phyloP scores from a whole-genome alignment of 331 rosid genomes.

The Acacia pycnantha region DNA sequence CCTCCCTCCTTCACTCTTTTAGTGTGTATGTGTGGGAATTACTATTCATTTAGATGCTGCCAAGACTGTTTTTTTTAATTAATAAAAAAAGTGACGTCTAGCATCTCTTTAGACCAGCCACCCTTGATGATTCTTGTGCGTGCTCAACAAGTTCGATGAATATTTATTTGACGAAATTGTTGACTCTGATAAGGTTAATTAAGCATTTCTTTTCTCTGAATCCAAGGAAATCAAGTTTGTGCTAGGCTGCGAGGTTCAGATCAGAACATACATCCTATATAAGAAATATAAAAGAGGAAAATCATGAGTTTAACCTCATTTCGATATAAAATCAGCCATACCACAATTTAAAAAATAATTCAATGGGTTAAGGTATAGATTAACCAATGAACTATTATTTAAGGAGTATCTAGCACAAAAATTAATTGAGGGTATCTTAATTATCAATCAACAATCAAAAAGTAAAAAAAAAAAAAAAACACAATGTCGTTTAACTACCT shows the following conservation, averaged over 20 bases:
- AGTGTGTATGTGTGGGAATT: not conserved
- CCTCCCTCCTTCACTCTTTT: slow-evolving; percentile 3
- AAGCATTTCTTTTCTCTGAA: not conserved
- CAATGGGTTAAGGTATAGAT: no score
- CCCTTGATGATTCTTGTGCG: not conserved
- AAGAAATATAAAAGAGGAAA: not conserved
- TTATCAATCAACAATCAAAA: no score
- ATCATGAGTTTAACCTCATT: not conserved
- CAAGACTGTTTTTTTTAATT: not conserved
- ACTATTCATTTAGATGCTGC: slow-evolving; percentile 4
- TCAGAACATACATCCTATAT: not conserved
- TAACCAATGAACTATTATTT: no score
- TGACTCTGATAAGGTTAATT: not conserved
- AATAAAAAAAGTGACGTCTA: not conserved
- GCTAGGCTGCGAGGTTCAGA: not conserved
- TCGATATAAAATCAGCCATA: not conserved
- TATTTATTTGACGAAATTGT: not conserved
- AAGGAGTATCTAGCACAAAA: no score
- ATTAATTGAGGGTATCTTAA: no score
- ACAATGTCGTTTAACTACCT: no score
- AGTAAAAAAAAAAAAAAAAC: no score
- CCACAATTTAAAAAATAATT: not conserved
- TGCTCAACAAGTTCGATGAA: not conserved
- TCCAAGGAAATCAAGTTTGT: not conserved
- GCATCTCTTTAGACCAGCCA: slow-evolving; percentile 7